These are phyloP conservation scores for Malus asiatica DNA, from an alignment of 306 rosid species.

Conservation along the genomic window DNA sequence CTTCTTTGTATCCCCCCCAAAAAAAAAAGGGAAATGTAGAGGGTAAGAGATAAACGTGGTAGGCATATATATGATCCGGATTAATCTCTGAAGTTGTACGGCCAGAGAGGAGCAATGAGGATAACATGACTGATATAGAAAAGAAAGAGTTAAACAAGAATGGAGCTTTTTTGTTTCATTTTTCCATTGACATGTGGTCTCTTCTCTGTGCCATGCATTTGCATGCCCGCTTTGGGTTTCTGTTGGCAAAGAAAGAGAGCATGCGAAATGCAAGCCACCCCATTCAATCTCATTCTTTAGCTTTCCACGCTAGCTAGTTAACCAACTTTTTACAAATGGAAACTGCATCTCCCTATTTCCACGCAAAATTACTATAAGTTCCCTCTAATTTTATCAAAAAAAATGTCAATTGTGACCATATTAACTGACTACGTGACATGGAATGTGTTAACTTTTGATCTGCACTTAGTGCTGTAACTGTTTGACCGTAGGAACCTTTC, in stretches of 20 bases:
- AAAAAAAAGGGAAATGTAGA: not conserved
- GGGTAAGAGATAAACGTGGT: not conserved
- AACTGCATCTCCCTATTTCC: not conserved
- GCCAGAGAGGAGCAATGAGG: not conserved
- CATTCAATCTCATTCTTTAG: not conserved
- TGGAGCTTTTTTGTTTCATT: not conserved
- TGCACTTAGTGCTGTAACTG: too few species aligned
- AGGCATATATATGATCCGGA: slow-evolving; percentile 13
- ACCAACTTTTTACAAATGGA: not conserved
- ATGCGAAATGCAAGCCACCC: slow-evolving; percentile 26
- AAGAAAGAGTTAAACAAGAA: too few species aligned
- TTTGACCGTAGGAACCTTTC: too few species aligned
- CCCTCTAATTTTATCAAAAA: too few species aligned
- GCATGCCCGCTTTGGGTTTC: not conserved
- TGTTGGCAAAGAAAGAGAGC: not conserved
- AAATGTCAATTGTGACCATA: too few species aligned
- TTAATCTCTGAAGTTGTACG: slow-evolving; percentile 6
- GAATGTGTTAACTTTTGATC: too few species aligned
- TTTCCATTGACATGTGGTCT: slow-evolving; percentile 14
- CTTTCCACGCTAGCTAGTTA: slow-evolving; percentile 1
- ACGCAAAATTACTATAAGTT: not conserved
- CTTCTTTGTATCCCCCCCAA: not conserved
- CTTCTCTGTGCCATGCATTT: not conserved
- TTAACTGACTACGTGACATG: too few species aligned
- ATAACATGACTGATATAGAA: too few species aligned